Evolutionary conservation across 1,139 yeast genomes (phyloP), one percentile per base, ranked within the genome.

Genomic region (Suzukiozyma palmioleophila): DNA sequence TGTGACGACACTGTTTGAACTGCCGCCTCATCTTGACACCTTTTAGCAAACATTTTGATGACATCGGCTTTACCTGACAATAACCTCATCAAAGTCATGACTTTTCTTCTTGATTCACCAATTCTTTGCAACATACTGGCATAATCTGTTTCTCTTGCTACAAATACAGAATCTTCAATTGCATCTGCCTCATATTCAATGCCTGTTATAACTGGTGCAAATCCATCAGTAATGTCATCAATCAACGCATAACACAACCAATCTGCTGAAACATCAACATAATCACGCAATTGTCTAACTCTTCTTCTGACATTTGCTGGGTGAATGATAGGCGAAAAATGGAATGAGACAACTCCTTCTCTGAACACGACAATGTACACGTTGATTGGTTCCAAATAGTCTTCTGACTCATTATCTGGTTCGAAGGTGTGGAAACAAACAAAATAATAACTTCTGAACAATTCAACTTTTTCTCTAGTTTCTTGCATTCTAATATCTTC

Each of bases 11-110:
- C 16, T 9, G 26, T 21, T 25, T 25, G 36, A 14, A 25, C 46
- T 42, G 61, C 51, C 43, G 65, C 57, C 45, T 72, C 80, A 51
- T 92, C 97, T 52, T 85, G 94, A 62, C 97, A 90, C 56, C 98
- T 75, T 58, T 92, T 92, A 30, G 97, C 95, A 71, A 92, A 89
- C 95, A 90, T 92, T 55, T 87, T 86, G 53, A 92, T 88, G 43
- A 92, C 98, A 60, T 94, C 98, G 0, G 98, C 97, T 60, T 92
- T 92, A 45, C 96, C 96, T 22, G 95, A 82, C 39, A 92, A 71
- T 45, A 92, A 69, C 53, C 98, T 75, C 86, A 92, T 82, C 57
- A 90, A 69, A 85, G 94, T 84, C 96, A 89, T 89, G 30, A 88
- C 92, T 56, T 83, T 84, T 48, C 90, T 73, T 57, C 97, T 77